These are phyloP conservation scores for Neurospora hispaniola DNA, from an alignment of 495 filamentous ascomycete species.

Conservation along the genomic window DNA sequence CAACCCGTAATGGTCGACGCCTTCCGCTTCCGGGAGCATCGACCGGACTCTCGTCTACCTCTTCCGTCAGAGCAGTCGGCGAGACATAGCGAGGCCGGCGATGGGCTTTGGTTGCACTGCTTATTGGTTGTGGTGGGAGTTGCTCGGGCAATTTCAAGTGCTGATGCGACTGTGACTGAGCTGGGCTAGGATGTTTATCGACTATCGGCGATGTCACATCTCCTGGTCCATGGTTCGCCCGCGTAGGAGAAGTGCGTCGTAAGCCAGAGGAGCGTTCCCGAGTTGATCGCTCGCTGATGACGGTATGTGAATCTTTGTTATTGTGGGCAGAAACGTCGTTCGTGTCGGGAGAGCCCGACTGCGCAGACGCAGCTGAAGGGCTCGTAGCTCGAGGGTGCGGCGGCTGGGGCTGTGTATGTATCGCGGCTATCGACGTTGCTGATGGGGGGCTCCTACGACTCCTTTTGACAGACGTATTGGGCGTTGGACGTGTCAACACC, in stretches of 20 bases:
- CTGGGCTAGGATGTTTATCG: neutral
- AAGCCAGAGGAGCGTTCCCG: neutral
- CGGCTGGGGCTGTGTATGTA: neutral
- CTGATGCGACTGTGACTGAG: neutral
- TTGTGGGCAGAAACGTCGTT: neutral
- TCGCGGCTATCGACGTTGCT: constrained; percentile 1
- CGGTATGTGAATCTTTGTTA: neutral
- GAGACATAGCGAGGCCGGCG: constrained; percentile 4
- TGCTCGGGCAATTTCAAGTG: neutral
- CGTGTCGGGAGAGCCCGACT: neutral
- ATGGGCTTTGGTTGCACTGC: neutral
- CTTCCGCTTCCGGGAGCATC: constrained; percentile 36
- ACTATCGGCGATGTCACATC: neutral
- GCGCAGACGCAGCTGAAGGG: neutral
- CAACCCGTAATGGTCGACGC: constrained; percentile 21
- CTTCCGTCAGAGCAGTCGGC: constrained; percentile 12
- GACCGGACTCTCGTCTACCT: constrained; percentile 38
- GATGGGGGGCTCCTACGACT: constrained; percentile 8
- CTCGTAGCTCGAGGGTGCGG: neutral
- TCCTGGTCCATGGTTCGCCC: neutral
- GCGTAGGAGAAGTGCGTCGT: neutral
- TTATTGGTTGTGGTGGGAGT: neutral
- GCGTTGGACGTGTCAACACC: constrained; percentile 19
- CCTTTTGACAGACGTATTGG: constrained; percentile 34
- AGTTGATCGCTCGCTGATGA: neutral